A percentile compares a stretch with the other conserved stretches of the same genome.
phyloP scores from a whole-genome alignment of 2,329 filamentous ascomycete species.

The Zarea fungicola region DNA sequence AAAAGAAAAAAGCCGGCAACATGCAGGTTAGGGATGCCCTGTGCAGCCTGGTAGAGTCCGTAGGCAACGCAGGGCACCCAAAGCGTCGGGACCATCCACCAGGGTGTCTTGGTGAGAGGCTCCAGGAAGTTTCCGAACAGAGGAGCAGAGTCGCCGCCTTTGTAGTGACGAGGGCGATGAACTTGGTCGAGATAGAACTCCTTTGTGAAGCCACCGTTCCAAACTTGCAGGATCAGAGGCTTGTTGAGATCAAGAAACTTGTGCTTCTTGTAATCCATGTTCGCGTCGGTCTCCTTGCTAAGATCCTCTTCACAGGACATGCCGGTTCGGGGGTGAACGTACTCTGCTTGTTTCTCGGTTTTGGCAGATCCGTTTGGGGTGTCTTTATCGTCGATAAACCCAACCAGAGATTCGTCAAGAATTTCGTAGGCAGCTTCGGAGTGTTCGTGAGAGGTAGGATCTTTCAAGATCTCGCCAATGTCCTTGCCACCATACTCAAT shows the following conservation, averaged over 20 bases:
- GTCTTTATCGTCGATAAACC: conserved; percentile 64
- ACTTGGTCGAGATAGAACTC: conserved; percentile 97
- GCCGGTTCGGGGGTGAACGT: conserved; percentile 64
- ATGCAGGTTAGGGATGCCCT: conserved; percentile 48
- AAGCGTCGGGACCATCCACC: conserved; percentile 79
- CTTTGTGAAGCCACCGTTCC: conserved; percentile 81
- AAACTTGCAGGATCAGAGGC: conserved; percentile 83
- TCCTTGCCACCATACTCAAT: conserved; percentile 89
- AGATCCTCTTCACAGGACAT: conserved; percentile 88
- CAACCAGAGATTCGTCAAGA: conserved; percentile 78
- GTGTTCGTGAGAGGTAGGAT: conserved; percentile 77
- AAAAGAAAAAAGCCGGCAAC: conserved; percentile 59
- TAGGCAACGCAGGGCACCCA: conserved; percentile 82
- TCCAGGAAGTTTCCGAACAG: conserved; percentile 98
- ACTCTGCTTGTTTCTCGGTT: conserved; percentile 23
- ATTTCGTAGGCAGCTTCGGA: conserved; percentile 95
- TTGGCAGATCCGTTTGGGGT: conserved; percentile 24
- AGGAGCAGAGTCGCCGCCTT: conserved; percentile 83
- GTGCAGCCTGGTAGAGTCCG: conserved; percentile 60
- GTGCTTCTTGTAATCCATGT: conserved; percentile 75
- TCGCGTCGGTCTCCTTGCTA: conserved; percentile 74
- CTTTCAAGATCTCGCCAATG: conserved; percentile 73
- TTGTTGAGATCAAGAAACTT: conserved; percentile 88
- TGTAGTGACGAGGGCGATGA: conserved; percentile 93
- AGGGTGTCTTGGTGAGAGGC: conserved; percentile 89